A percentile compares a stretch with the other conserved stretches of the same genome.
phyloP scores from a whole-genome alignment of 73 alveolate genomes.

The Stentor coeruleus region DNA sequence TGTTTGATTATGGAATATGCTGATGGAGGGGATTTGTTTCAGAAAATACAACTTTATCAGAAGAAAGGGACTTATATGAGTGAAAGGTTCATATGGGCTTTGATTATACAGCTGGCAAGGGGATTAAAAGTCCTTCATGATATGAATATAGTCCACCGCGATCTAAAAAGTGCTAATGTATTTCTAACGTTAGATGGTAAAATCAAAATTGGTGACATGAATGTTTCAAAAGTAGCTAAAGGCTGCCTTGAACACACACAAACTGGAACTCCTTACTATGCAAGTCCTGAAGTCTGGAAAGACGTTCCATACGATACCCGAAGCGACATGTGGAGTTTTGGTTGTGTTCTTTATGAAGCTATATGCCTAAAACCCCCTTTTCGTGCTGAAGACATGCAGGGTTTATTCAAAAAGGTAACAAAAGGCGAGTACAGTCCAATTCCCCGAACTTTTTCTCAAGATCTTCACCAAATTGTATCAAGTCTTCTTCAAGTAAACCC shows the following conservation, averaged over 20 bases:
- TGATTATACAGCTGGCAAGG: conserved; percentile 49
- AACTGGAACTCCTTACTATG: conserved; percentile 62
- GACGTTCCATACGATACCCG: conserved; percentile 49
- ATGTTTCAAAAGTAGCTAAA: conserved; percentile 61
- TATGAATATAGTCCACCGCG: conserved; percentile 54
- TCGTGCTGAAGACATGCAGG: conserved; percentile 77
- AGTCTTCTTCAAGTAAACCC: conserved; percentile 54
- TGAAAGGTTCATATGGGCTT: conserved; percentile 57
- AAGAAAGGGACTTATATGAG: conserved; percentile 41
- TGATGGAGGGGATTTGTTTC: conserved; percentile 61
- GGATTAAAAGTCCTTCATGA: conserved; percentile 65
- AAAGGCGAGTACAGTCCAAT: conserved; percentile 59
- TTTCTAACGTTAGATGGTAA: conserved; percentile 76
- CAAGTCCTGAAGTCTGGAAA: conserved; percentile 69
- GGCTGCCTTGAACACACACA: conserved; percentile 49
- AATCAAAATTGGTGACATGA: conserved; percentile 59
- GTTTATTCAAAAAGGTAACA: conserved; percentile 54
- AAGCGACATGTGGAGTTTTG: conserved; percentile 54
- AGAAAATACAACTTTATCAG: conserved; percentile 39
- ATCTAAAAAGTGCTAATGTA: conserved; percentile 68
- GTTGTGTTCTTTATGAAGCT: conserved; percentile 55
- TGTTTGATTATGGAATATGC: conserved; percentile 51
- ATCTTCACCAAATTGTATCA: conserved; percentile 38
- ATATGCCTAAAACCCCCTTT: conserved; percentile 69
- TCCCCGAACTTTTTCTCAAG: conserved; percentile 51